Evolutionary conservation across 2,329 filamentous ascomycete genomes (phyloP).

Genomic region (Zymoseptoria pseudotritici): DNA sequence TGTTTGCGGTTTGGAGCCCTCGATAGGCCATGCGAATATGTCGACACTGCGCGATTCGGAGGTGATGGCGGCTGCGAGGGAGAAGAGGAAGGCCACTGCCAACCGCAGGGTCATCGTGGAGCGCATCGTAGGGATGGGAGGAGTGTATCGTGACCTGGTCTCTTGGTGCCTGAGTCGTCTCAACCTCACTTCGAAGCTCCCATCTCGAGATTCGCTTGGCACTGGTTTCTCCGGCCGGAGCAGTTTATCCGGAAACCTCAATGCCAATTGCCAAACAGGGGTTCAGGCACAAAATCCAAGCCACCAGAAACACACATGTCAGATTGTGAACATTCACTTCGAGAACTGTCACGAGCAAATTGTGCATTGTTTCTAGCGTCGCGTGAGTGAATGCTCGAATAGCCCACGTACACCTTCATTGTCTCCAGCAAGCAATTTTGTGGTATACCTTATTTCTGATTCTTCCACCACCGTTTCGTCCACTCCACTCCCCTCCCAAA

Average conservation of each 20-base stretch:
- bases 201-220: background rate
- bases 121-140: conserved; percentile 28
- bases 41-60: conserved; percentile 21
- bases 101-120: conserved; percentile 30
- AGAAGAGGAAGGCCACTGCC: conserved; percentile 29
- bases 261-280: background rate
- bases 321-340: background rate
- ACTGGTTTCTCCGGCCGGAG: background rate
- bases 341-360: background rate
- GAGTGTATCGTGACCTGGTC: background rate
- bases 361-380: background rate
- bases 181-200: background rate
- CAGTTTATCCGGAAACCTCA: background rate
- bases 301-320: background rate
- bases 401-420: background rate
- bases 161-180: background rate
- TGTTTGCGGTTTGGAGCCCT: conserved; percentile 30
- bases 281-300: background rate
- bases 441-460: background rate
- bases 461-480: background rate
- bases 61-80: conserved; percentile 22
- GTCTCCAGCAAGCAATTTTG: background rate
- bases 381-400: background rate
- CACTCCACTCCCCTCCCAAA: background rate
- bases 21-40: conserved; percentile 32